Conservation (phyloP, 164 flowering plant genomes). For the Litsea cubeba region DNA sequence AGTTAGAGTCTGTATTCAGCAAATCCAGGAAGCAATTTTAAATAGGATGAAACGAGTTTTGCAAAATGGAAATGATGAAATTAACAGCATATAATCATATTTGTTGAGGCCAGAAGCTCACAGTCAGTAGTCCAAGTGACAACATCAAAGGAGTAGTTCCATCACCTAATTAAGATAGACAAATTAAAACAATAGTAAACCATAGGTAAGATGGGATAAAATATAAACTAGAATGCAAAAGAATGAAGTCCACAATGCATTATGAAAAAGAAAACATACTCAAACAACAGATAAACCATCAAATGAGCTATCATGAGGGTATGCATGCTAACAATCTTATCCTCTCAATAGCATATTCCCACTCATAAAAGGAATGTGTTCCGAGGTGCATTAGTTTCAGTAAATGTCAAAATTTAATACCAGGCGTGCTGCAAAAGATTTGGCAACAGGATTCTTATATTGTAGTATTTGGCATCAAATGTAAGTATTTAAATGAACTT, state of each 20-base stretch:
- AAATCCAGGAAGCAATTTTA: not conserved
- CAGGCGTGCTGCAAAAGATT: too few relatives aligned
- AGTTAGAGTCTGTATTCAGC: constrained; percentile 68
- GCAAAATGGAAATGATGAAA: not conserved
- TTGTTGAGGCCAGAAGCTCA: constrained; percentile 26
- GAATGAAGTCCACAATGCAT: not conserved
- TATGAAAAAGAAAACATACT: not conserved
- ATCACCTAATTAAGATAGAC: constrained; percentile 53
- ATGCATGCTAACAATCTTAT: too few relatives aligned
- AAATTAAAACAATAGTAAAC: not conserved
- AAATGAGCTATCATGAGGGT: not conserved
- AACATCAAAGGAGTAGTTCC: constrained; percentile 71
- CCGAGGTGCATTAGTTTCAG: too few relatives aligned
- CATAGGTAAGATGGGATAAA: not conserved
- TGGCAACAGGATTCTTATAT: too few relatives aligned
- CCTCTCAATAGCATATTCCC: too few relatives aligned
- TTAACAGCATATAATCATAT: not conserved
- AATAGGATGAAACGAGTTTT: constrained; percentile 3
- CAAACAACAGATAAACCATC: not conserved
- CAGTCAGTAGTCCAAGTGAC: constrained; percentile 89
- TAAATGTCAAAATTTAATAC: too few relatives aligned
- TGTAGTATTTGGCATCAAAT: too few relatives aligned
- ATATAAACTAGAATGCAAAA: not conserved
- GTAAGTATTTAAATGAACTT: too few relatives aligned
- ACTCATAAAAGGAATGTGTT: too few relatives aligned